phyloP scores from a whole-genome alignment of 2,329 filamentous ascomycete genomes.

The Nannizziopsis barbatae region DNA sequence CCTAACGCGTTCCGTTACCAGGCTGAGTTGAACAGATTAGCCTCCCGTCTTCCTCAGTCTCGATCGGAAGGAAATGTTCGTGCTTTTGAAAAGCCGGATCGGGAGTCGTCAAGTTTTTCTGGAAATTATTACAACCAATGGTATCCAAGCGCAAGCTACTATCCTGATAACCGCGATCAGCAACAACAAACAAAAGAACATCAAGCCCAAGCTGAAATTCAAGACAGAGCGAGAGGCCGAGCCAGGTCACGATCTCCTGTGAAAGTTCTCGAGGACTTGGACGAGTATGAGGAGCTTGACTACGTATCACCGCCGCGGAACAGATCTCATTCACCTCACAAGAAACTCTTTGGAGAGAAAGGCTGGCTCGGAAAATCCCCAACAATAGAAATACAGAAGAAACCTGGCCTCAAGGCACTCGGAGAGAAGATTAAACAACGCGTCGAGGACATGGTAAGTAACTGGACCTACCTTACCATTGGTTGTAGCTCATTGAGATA shows the following conservation, averaged over 20 bases:
- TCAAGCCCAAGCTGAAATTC: not conserved
- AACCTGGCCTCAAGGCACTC: conserved; percentile 25
- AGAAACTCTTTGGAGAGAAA: conserved; percentile 34
- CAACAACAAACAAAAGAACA: not conserved
- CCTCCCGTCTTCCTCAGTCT: conserved; percentile 17
- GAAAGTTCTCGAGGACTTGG: conserved; percentile 20
- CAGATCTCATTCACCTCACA: conserved; percentile 27
- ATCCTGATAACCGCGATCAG: conserved; percentile 8
- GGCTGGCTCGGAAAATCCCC: conserved; percentile 31
- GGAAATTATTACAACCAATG: conserved; percentile 11
- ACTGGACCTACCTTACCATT: not conserved
- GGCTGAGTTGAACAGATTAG: conserved; percentile 12
- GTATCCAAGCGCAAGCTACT: conserved; percentile 1
- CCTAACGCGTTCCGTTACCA: conserved; percentile 17
- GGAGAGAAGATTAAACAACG: conserved; percentile 33
- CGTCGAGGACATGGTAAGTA: conserved; percentile 28
- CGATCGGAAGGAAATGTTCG: conserved; percentile 18
- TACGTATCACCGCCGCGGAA: conserved; percentile 14
- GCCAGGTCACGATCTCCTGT: conserved; percentile 17
- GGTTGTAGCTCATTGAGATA: not conserved
- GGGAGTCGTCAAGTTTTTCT: conserved; percentile 1
- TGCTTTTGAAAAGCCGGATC: conserved; percentile 11
- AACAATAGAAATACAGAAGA: conserved; percentile 24
- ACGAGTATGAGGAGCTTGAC: conserved; percentile 18
- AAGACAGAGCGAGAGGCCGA: conserved; percentile 9